Evolutionary conservation across 371 early-diverging fungal genomes (phyloP).

Genomic region (Quaeritorhiza haematococci): DNA sequence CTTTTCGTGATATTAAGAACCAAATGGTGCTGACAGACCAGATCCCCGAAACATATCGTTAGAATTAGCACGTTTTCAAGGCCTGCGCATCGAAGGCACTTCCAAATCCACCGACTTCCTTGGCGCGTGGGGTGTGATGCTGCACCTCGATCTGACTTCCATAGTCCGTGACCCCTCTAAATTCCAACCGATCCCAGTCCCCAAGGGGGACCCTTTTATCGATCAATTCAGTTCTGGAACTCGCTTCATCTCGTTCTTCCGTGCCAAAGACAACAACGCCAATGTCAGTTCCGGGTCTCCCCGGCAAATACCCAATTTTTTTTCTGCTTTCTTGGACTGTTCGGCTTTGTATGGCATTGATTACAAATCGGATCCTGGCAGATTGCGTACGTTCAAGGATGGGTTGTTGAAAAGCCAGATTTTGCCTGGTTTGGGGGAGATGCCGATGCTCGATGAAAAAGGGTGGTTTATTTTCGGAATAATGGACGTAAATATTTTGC

Average conservation of each 20-base stretch:
- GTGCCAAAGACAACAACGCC: background rate
- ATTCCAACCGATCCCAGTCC: constrained; percentile 3
- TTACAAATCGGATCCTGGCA: background rate
- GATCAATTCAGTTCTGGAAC: constrained; percentile 7
- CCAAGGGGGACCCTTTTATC: constrained; percentile 13
- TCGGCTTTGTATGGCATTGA: constrained; percentile 5
- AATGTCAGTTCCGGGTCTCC: constrained; percentile 3
- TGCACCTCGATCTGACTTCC: constrained; percentile 5
- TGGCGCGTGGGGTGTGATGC: constrained; percentile 7
- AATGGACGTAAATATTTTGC: background rate
- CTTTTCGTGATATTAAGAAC: no score
- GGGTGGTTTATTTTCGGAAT: constrained; percentile 2
- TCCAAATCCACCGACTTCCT: no score
- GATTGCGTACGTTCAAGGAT: background rate
- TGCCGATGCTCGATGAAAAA: background rate
- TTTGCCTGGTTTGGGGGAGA: background rate
- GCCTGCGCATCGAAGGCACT: no score
- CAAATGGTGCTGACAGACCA: no score
- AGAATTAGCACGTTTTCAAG: no score
- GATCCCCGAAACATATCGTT: no score
- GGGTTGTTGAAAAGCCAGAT: constrained; percentile 2
- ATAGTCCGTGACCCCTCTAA: constrained; percentile 1
- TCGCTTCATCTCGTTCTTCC: background rate
- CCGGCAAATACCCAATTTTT: background rate
- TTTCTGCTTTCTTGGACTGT: constrained; percentile 10